Evolutionary conservation across 1,139 yeast species (phyloP).

Genomic region (Hemisphaericaspora subhashii): DNA sequence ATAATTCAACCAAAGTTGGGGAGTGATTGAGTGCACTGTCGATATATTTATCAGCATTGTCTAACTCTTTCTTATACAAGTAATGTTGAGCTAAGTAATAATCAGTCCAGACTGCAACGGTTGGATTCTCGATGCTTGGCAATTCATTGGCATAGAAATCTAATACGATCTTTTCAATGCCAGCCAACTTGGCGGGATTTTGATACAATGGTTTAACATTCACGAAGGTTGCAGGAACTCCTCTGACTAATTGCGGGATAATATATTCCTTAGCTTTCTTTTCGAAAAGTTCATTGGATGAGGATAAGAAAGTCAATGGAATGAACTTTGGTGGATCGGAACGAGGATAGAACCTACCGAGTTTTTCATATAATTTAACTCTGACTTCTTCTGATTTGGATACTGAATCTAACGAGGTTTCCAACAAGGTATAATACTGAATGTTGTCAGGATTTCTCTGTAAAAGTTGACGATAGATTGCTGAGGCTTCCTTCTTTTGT

Average conservation of each 20-base stretch:
- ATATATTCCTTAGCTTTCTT: conserved; percentile 53
- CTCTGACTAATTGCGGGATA: conserved; percentile 62
- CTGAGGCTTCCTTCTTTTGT: conserved; percentile 59
- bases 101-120: conserved; percentile 69
- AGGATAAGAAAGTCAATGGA: conserved; percentile 73
- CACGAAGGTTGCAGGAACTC: conserved; percentile 89
- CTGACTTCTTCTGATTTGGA: conserved; percentile 38
- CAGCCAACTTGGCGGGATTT: conserved; percentile 43
- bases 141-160: conserved; percentile 41
- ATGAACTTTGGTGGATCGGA: conserved; percentile 79
- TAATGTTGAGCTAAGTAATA: conserved; percentile 84
- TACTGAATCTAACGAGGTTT: conserved; percentile 54
- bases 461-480: conserved; percentile 66
- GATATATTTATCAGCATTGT: conserved; percentile 54
- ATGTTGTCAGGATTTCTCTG: conserved; percentile 85
- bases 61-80: conserved; percentile 53
- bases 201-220: conserved; percentile 79
- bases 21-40: conserved; percentile 70
- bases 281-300: conserved; percentile 46
- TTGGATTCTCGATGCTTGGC: conserved; percentile 40
- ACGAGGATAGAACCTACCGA: conserved; percentile 72
- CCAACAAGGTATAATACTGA: conserved; percentile 65
- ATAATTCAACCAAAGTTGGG: conserved; percentile 81
- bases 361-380: conserved; percentile 59
- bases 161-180: conserved; percentile 55